Evolutionary conservation across 805 yeast species (phyloP).

Genomic region (Sungouiozyma ichnusensis): DNA sequence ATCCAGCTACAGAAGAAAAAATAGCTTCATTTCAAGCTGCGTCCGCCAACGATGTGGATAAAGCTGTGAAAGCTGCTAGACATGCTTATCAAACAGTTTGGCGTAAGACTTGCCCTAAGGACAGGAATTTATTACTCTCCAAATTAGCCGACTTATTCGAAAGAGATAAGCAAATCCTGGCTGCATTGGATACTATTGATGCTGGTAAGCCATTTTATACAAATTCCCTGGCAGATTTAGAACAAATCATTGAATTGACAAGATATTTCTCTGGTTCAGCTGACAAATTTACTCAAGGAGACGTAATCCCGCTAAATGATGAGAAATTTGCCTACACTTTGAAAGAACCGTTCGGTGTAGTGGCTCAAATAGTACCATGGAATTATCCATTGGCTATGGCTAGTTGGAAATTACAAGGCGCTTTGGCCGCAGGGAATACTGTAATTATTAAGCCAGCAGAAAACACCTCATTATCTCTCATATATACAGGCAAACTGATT

Average conservation of each 20-base stretch:
- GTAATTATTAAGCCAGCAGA: constrained; percentile 37
- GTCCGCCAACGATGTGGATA: constrained; percentile 36
- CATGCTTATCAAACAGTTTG: constrained; percentile 36
- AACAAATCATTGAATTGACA: constrained; percentile 42
- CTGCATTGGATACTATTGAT: constrained; percentile 46
- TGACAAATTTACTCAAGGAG: constrained; percentile 47
- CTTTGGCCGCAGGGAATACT: constrained; percentile 39
- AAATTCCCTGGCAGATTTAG: constrained; percentile 47
- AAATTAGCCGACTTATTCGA: constrained; percentile 40
- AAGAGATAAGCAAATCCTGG: constrained; percentile 36
- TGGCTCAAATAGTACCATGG: constrained; percentile 40
- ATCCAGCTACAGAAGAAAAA: constrained; percentile 41
- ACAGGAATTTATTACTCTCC: constrained; percentile 32
- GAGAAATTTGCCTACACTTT: constrained; percentile 41
- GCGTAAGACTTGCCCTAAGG: constrained; percentile 35
- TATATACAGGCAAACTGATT: constrained; percentile 31
- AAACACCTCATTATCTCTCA: constrained; percentile 35
- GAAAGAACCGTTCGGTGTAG: constrained; percentile 40
- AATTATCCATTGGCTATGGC: constrained; percentile 39
- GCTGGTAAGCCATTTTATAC: constrained; percentile 43
- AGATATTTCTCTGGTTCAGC: constrained; percentile 63
- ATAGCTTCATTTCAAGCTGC: constrained; percentile 41
- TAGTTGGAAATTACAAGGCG: constrained; percentile 40
- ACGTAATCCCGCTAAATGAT: constrained; percentile 47
- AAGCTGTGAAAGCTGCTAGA: constrained; percentile 42